These are phyloP conservation scores for Coemansia javaensis DNA, from an alignment of 192 early-diverging fungal genomes.

Conservation along the genomic window DNA sequence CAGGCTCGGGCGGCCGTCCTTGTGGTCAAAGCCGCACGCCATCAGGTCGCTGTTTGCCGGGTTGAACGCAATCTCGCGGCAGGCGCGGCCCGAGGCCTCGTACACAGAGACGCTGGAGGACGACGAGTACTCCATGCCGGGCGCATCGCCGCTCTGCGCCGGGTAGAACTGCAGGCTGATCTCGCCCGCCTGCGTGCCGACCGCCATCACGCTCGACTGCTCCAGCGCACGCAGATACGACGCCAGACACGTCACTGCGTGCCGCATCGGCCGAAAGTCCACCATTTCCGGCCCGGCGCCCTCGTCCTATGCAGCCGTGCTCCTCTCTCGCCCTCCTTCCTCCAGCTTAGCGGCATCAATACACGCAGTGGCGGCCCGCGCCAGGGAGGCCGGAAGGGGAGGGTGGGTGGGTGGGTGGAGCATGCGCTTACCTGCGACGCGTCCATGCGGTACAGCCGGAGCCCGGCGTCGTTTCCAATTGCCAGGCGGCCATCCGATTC, in stretches of 20 bases:
- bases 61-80: slow-evolving; percentile 36
- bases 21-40: slow-evolving; percentile 41
- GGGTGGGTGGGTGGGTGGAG: no score
- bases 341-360: no score
- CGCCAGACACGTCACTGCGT: slow-evolving; percentile 24
- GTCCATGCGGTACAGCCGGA: slow-evolving; percentile 25
- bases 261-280: slow-evolving; percentile 16
- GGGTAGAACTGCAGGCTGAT: slow-evolving; percentile 37
- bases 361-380: no score
- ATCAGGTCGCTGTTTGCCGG: slow-evolving; percentile 22
- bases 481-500: slow-evolving; percentile 22
- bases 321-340: no score
- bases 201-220: slow-evolving; percentile 25
- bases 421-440: slow-evolving; percentile 13
- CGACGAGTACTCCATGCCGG: slow-evolving; percentile 1
- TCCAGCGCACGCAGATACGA: slow-evolving; percentile 23
- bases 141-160: neutral
- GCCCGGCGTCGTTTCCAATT: slow-evolving; percentile 21
- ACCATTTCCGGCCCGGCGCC: slow-evolving; percentile 9
- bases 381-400: no score
- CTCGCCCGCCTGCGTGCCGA: slow-evolving; percentile 24
- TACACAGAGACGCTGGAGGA: slow-evolving; percentile 14
- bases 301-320: slow-evolving; percentile 2
- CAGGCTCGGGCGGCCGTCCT: slow-evolving; percentile 30
- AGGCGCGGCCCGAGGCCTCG: slow-evolving; percentile 14